Conservation (phyloP, 495 filamentous ascomycete genomes). For the Amorphotheca resinae region DNA sequence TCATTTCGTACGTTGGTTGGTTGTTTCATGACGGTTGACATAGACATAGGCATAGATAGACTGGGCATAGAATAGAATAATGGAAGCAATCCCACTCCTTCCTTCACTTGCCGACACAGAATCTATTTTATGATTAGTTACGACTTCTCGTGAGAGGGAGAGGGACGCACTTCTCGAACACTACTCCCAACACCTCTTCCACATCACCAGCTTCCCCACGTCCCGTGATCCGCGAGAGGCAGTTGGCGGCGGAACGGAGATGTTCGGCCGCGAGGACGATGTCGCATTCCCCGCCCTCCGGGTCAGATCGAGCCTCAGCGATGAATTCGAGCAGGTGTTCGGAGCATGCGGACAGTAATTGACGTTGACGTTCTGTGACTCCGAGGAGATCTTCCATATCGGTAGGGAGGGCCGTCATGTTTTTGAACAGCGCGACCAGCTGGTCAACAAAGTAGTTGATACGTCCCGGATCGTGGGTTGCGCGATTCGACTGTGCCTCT, state of each 20-base stretch:
- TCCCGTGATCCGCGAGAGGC: constrained; percentile 76
- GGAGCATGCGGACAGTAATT: constrained; percentile 63
- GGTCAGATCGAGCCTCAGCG: constrained; percentile 24
- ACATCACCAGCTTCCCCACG: constrained; percentile 81
- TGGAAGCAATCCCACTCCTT: not conserved
- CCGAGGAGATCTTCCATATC: constrained; percentile 72
- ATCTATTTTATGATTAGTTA: constrained; percentile 26
- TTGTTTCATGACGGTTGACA: no score
- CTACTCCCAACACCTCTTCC: constrained; percentile 90
- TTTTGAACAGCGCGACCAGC: constrained; percentile 54
- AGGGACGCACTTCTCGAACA: constrained; percentile 95
- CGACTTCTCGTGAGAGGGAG: not conserved
- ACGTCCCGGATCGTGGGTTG: constrained; percentile 40
- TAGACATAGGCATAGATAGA: no score
- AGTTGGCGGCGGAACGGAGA: constrained; percentile 68
- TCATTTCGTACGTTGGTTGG: no score
- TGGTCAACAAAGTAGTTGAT: constrained; percentile 56
- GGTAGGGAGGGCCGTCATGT: constrained; percentile 51
- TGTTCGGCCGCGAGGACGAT: constrained; percentile 93
- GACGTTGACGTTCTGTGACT: constrained; percentile 78
- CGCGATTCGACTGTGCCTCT: constrained; percentile 9
- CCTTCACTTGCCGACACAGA: constrained; percentile 59
- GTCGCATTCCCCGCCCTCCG: constrained; percentile 42
- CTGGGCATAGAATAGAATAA: no score
- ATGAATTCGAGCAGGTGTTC: constrained; percentile 60